Evolutionary conservation across 257 asterid species (phyloP).

Genomic region (Solanum virginianum): DNA sequence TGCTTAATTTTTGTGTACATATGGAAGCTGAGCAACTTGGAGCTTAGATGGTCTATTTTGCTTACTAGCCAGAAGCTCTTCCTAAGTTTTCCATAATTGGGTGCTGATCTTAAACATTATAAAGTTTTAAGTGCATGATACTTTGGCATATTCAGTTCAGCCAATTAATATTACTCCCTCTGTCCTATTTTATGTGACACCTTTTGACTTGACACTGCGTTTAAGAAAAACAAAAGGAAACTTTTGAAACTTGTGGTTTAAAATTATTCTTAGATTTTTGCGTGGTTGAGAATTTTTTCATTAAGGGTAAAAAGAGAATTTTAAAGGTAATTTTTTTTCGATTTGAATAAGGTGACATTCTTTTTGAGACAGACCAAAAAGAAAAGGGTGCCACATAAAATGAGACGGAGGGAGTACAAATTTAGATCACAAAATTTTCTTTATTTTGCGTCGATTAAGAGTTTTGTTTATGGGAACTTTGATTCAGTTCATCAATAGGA

Average conservation of each 20-base stretch:
- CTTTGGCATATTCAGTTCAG: neutral
- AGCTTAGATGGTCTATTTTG: neutral
- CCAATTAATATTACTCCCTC: neutral
- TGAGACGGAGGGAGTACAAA: too few species aligned
- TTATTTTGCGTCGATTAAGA: neutral
- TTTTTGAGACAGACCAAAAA: too few species aligned
- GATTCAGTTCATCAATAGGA: neutral
- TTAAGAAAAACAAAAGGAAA: too few species aligned
- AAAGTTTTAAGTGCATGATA: neutral
- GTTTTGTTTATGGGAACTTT: neutral
- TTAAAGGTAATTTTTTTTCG: too few species aligned
- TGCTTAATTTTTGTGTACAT: neutral
- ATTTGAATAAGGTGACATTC: too few species aligned
- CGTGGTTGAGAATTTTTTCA: too few species aligned
- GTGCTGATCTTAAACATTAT: neutral
- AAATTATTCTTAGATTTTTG: too few species aligned
- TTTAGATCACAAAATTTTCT: neutral
- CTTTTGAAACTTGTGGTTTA: too few species aligned
- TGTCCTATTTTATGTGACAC: too few species aligned
- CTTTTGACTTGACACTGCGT: too few species aligned
- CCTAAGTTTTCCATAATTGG: neutral
- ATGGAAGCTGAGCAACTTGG: neutral
- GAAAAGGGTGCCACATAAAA: too few species aligned
- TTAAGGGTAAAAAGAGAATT: too few species aligned
- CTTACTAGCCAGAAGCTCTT: neutral